phyloP scores from a whole-genome alignment of 2,329 filamentous ascomycete genomes.

The Colletotrichum navitas region DNA sequence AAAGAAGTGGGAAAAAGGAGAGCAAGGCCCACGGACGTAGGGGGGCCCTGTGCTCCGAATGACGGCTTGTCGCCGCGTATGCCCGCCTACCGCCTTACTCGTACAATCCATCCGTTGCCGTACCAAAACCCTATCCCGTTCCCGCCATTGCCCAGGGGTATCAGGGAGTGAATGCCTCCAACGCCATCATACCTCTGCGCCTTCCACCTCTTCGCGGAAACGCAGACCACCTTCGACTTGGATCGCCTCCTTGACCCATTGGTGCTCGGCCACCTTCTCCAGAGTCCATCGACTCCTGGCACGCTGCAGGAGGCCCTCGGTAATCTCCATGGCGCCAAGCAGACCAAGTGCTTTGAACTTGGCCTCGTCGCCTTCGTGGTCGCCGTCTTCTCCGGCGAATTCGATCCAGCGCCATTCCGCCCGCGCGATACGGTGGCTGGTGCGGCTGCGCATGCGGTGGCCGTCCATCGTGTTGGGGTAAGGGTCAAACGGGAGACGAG shows the following conservation, averaged over 20 bases:
- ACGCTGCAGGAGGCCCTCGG: slow-evolving; percentile 87
- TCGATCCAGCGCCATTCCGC: slow-evolving; percentile 96
- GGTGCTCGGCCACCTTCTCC: slow-evolving; percentile 76
- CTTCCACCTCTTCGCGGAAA: slow-evolving; percentile 71
- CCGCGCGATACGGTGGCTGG: slow-evolving; percentile 93
- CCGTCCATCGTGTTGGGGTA: slow-evolving; percentile 83
- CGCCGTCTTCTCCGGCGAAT: slow-evolving; percentile 85
- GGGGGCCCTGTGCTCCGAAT: slow-evolving; percentile 9
- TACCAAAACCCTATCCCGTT: slow-evolving; percentile 13
- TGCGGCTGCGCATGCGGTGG: slow-evolving; percentile 81
- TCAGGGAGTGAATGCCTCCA: slow-evolving; percentile 18
- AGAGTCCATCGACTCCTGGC: slow-evolving; percentile 83
- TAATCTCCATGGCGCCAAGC: slow-evolving; percentile 81
- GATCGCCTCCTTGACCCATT: slow-evolving; percentile 85
- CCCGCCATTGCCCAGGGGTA: slow-evolving; percentile 27
- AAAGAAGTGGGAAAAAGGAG: slow-evolving; percentile 33
- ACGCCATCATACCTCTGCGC: slow-evolving; percentile 60
- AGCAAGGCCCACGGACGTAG: slow-evolving; percentile 16
- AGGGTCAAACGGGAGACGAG: slow-evolving; percentile 92
- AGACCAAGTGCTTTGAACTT: slow-evolving; percentile 75
- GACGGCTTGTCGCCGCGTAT: slow-evolving; percentile 6
- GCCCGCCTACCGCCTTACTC: slow-evolving; percentile 26
- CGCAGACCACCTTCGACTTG: slow-evolving; percentile 72
- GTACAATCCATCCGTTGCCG: slow-evolving; percentile 28
- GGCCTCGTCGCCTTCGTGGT: slow-evolving; percentile 78